Base-by-base conservation (phyloP, 2,329 filamentous ascomycete genomes). In the Trichoderma aggressivum region DNA sequence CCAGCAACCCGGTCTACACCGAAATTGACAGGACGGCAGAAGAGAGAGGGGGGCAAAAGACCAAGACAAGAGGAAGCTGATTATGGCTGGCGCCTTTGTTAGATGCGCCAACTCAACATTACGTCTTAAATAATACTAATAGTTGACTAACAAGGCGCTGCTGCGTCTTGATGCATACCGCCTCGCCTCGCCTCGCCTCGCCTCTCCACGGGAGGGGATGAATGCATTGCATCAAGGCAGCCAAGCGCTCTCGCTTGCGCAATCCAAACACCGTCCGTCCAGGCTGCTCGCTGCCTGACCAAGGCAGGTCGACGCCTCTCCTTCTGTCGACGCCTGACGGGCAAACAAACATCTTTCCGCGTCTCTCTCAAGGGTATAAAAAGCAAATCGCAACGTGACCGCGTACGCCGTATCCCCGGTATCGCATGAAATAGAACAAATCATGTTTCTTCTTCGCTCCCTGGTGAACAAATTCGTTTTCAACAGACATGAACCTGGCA, bases 1-100 rank as follows among this genome's bases (percentile, higher is more conserved):
- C 71, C 72, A 73, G 66, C 18, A 72, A 18, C 63, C 73, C 66
- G 34, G 71, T 69, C 59, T 69, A 66, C 72, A 74, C 73, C 73
- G 73, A 72, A 72, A 72, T 70, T 50, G 53, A 65, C 72, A 72
- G n/a, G 26, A 56, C 63, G 21, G 16, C 39, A 60, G 43, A 61
- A 28, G 36, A 26, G 36, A 26, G 53, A n/a, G 36, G 39, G 36
- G 39, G 36, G 30, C 18, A 34, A n/a, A 28, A 30, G 53, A n/a
- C 39, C 39, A 28, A 58, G 36, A 28, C 12, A 24, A 43, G 21
- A 26, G 26, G 14, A 56, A 56, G 65, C 62, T 30, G 53, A 26
- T 36, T 50, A 50, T 30, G 56, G 66, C 30, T 60, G 66, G 43
- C 66, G 66, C 66, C 66, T 50, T 50, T 53, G 28, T 50, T 50